Percentiles rank a stretch among this genome's conserved stretches.
phyloP scores from a whole-genome alignment of 2,329 filamentous ascomycete species.

The Aureobasidium sp. region DNA sequence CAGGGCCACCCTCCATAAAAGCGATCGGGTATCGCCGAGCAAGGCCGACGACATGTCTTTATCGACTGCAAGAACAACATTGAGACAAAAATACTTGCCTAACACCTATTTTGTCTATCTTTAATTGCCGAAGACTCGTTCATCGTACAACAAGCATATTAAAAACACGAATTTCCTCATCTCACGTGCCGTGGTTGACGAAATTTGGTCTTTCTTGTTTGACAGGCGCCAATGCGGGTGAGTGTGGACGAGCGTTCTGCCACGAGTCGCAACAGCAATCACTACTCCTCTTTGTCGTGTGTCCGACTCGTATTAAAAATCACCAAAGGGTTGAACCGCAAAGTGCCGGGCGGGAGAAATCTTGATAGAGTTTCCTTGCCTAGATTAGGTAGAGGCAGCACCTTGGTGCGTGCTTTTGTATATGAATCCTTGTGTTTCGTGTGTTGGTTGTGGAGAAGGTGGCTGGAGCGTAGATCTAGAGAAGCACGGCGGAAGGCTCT shows the following conservation, averaged over 20 bases:
- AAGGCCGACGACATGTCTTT: neutral
- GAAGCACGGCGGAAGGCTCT: neutral
- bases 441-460: neutral
- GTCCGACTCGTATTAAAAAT: neutral
- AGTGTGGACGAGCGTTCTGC: neutral
- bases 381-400: too few relatives aligned
- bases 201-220: neutral
- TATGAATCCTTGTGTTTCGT: neutral
- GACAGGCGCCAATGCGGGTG: neutral
- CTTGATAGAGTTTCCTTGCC: neutral
- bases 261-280: neutral
- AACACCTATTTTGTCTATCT: neutral
- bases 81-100: neutral
- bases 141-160: neutral
- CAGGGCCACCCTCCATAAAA: neutral
- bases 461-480: neutral
- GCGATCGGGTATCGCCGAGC: neutral
- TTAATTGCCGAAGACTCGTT: neutral
- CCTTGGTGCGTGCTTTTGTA: neutral
- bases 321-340: neutral
- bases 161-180: neutral
- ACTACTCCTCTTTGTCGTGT: neutral
- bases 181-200: neutral
- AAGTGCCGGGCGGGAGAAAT: neutral
- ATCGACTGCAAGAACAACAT: neutral